Conservation (phyloP, 2,329 filamentous ascomycete genomes). For the Didymella pinodella region DNA sequence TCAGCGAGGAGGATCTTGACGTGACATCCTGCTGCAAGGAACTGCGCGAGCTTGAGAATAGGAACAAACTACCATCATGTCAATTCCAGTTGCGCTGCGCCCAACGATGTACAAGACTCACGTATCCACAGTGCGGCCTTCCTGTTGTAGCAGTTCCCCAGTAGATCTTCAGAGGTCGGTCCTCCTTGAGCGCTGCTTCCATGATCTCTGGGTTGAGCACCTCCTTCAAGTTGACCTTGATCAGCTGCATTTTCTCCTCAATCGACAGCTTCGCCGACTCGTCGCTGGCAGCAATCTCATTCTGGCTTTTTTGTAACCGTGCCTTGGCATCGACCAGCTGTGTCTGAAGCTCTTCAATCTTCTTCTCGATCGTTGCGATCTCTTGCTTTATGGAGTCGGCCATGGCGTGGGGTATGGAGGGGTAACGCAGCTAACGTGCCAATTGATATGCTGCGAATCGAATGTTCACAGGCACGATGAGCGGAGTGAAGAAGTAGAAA, state of each 20-base stretch:
- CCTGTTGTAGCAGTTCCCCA: constrained; percentile 89
- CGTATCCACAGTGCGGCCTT: constrained; percentile 86
- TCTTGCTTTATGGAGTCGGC: constrained; percentile 42
- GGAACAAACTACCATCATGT: constrained; percentile 68
- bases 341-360: constrained; percentile 40
- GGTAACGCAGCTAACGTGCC: constrained; percentile 22
- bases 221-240: constrained; percentile 82
- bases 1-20: constrained; percentile 76
- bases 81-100: constrained; percentile 9
- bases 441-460: constrained; percentile 15
- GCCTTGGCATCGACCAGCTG: constrained; percentile 43
- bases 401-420: constrained; percentile 44
- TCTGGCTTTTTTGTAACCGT: constrained; percentile 38
- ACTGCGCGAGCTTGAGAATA: constrained; percentile 87
- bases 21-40: constrained; percentile 83
- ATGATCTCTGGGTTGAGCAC: constrained; percentile 85
- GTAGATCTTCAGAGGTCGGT: constrained; percentile 77
- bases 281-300: constrained; percentile 27
- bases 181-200: constrained; percentile 72
- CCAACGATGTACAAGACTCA: constrained; percentile 22
- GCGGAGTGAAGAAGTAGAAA: neutral
- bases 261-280: constrained; percentile 51
- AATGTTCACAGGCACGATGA: neutral
- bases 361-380: constrained; percentile 45
- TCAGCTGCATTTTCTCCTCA: constrained; percentile 74